Evolutionary conservation across 805 yeast genomes (phyloP), one percentile per base, ranked within the genome.

Genomic region (Limtongozyma cylindracea): DNA sequence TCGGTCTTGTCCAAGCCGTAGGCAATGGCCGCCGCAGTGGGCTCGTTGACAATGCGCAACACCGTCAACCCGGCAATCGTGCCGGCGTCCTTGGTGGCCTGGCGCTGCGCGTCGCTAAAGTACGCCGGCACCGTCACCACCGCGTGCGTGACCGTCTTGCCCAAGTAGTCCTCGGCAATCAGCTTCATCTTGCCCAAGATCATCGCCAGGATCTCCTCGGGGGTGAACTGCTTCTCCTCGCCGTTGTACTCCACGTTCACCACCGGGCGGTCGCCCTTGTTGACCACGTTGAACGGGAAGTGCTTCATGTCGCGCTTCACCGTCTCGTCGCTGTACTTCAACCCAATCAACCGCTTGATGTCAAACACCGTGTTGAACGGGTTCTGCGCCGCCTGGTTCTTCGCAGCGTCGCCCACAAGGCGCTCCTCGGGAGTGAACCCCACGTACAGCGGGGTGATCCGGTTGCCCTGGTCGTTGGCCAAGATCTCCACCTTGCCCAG

Each of bases 381-480:
- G 56, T 84, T 84, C 69, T 82, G 74, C 33, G 95, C 93, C 25
- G 93, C 93, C 57, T 84, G 95, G 53, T 84, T 82, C 68, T 84
- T 84, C 29, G 95, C 96, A 35, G 95, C 92, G 53, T 80, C 94
- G 50, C 94, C 94, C 37, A 80, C 80, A 39, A 80, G 61, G 56
- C 94, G 72, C 56, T 84, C 96, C 19, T 82, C 62, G 43, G 78
- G 94, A 15, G 92, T 78, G 65, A 82, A 82, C 23, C 92, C 94
- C 30, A 84, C 95, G 46, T 74, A 82, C 17, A 95, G 80, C 17
- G 95, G 95, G 11, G 95, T 82, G 30, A 92, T 84, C 61, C 95
- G 74, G 63, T 84, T 82, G 60, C 96, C 96, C 57, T 84, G 95
- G 49, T 82, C 94, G 44, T 82, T 82, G 38, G 95, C 94, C 40